phyloP scores from a whole-genome alignment of 2,329 filamentous ascomycete genomes.

The Metarhizium anisopliae region DNA sequence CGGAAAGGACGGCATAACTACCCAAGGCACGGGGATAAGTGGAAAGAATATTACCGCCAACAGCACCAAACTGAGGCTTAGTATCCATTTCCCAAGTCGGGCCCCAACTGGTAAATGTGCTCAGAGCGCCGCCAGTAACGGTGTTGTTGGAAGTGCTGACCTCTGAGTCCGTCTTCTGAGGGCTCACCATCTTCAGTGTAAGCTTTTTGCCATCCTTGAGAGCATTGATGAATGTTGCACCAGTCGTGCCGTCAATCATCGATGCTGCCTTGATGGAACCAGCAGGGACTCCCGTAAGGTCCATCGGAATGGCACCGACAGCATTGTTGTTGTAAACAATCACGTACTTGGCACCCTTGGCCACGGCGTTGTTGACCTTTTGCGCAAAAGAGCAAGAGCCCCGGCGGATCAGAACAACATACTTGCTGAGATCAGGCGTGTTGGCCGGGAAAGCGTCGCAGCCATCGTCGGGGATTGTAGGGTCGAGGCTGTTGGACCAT shows the following conservation, averaged over 20 bases:
- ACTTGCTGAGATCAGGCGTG: slow-evolving; percentile 46
- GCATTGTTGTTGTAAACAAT: slow-evolving; percentile 55
- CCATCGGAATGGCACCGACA: slow-evolving; percentile 23
- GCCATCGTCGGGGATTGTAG: slow-evolving; percentile 35
- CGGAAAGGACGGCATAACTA: slow-evolving; percentile 42
- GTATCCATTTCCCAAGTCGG: slow-evolving; percentile 50
- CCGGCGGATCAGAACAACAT: slow-evolving; percentile 51
- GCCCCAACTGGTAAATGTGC: slow-evolving; percentile 48
- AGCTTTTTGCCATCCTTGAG: slow-evolving; percentile 35
- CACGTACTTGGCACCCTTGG: slow-evolving; percentile 49
- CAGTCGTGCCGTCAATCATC: slow-evolving; percentile 32
- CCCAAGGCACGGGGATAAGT: slow-evolving; percentile 40
- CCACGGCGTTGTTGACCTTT: slow-evolving; percentile 44
- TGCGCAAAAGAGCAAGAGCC: slow-evolving; percentile 46
- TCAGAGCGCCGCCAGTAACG: slow-evolving; percentile 40
- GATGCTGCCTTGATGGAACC: slow-evolving; percentile 24
- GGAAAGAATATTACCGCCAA: slow-evolving; percentile 49
- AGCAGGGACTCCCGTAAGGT: slow-evolving; percentile 20
- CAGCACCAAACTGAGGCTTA: slow-evolving; percentile 47
- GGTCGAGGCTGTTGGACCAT: slow-evolving; percentile 41
- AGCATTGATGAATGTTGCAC: slow-evolving; percentile 32
- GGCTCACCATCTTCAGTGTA: slow-evolving; percentile 33
- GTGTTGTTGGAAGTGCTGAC: slow-evolving; percentile 20
- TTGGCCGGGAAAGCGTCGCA: slow-evolving; percentile 42
- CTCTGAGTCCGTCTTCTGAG: slow-evolving; percentile 21